Conservation (phyloP, 441 rosid genomes). For the Gossypium schwendimanii region DNA sequence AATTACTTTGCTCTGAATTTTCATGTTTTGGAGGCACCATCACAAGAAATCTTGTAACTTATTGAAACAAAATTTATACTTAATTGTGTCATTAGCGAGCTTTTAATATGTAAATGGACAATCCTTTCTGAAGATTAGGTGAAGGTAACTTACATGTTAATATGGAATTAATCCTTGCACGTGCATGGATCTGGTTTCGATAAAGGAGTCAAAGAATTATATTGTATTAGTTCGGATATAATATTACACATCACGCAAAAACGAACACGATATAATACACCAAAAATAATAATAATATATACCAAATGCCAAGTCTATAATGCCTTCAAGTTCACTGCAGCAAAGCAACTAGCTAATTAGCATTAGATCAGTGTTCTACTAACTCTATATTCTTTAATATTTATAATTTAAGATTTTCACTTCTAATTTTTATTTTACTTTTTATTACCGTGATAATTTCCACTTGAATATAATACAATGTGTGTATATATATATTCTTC, state of each 20-base stretch:
- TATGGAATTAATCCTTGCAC: not conserved
- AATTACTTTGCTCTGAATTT: not conserved
- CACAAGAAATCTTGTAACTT: not conserved
- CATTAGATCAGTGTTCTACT: not conserved
- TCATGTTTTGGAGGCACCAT: not conserved
- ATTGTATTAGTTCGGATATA: not conserved
- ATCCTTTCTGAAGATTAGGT: constrained; percentile 1
- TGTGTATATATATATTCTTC: not conserved
- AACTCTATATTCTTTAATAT: not conserved
- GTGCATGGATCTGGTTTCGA: not conserved
- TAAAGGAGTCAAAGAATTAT: not conserved
- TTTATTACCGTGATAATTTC: no score
- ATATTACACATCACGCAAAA: not conserved
- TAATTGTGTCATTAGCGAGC: not conserved
- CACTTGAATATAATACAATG: no score
- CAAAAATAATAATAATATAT: no score
- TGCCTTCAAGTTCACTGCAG: not conserved
- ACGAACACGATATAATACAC: no score
- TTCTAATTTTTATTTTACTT: not conserved
- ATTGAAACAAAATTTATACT: not conserved
- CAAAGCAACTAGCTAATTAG: not conserved
- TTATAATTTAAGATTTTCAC: not conserved
- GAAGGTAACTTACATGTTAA: not conserved
- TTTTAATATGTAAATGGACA: not conserved
- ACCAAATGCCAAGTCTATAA: not conserved